These are phyloP conservation scores for Saccharum spontaneum DNA, from an alignment of 176 grass and related monocot genomes.

Conservation along the genomic window DNA sequence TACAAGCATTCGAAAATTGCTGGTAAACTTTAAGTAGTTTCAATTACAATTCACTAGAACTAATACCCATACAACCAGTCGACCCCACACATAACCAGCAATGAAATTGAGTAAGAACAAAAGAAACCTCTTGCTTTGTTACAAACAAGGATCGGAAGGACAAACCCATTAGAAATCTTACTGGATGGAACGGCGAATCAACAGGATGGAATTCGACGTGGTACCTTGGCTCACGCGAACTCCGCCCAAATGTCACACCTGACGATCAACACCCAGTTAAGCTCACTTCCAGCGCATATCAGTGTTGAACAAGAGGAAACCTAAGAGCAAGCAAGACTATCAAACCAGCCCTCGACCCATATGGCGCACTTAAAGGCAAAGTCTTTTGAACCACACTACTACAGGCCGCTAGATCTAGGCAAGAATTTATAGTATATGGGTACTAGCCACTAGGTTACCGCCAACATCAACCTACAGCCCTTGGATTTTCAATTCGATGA, in stretches of 20 bases:
- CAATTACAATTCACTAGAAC: background rate
- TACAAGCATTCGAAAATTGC: background rate
- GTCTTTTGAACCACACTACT: background rate
- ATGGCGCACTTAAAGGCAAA: background rate
- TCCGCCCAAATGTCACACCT: slow-evolving; percentile 49
- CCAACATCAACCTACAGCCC: background rate
- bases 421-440: background rate
- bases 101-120: background rate
- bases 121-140: background rate
- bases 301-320: background rate
- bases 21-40: background rate
- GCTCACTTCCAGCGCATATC: background rate
- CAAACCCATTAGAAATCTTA: slow-evolving; percentile 15
- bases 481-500: background rate
- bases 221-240: slow-evolving; percentile 40
- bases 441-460: background rate
- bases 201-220: slow-evolving; percentile 39
- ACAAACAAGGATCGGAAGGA: background rate
- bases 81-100: background rate
- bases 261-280: background rate
- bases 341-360: background rate
- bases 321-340: background rate
- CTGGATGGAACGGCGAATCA: slow-evolving; percentile 36
- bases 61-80: background rate
- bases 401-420: background rate